A percentile compares a stretch with the other conserved stretches of the same genome.
These are phyloP conservation scores for Zygosaccharomyces sapae DNA, from an alignment of 1,139 yeast genomes.

Conservation along the genomic window DNA sequence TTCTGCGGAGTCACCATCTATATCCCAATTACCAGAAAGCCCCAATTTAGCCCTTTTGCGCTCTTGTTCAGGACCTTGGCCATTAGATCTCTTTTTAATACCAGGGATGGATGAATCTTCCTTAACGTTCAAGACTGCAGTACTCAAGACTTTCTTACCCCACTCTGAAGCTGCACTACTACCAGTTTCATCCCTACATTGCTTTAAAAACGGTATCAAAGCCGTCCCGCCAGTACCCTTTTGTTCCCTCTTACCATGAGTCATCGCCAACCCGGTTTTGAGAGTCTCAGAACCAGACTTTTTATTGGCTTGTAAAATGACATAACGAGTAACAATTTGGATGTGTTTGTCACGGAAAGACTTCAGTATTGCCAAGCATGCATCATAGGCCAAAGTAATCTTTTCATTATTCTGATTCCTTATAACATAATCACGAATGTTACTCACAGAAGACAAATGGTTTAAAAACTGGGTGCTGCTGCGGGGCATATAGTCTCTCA, in stretches of 20 bases:
- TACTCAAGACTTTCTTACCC: constrained; percentile 22
- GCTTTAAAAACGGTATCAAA: constrained; percentile 83
- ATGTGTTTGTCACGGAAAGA: constrained; percentile 89
- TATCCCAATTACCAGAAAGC: constrained; percentile 18
- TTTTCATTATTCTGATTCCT: constrained; percentile 46
- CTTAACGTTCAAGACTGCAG: constrained; percentile 18
- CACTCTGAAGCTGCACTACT: constrained; percentile 24
- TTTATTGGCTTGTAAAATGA: constrained; percentile 70
- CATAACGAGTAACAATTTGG: constrained; percentile 86
- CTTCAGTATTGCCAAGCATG: constrained; percentile 84
- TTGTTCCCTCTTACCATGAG: constrained; percentile 45
- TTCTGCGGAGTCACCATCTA: constrained; percentile 11
- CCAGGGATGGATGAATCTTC: constrained; percentile 16
- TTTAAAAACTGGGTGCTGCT: constrained; percentile 70
- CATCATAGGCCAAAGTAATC: constrained; percentile 72
- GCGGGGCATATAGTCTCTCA: constrained; percentile 88
- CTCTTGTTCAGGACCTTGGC: constrained; percentile 5
- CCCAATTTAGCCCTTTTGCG: constrained; percentile 16
- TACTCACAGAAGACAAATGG: constrained; percentile 53
- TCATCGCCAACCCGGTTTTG: constrained; percentile 52
- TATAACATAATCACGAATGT: constrained; percentile 60
- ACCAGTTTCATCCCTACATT: constrained; percentile 85
- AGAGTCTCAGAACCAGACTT: constrained; percentile 48
- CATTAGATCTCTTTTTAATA: constrained; percentile 12
- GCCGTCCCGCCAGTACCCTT: constrained; percentile 95